Percentiles rank a stretch among this genome's conserved stretches.
These are phyloP conservation scores for Zymoseptoria passerinii DNA, from an alignment of 2,329 filamentous ascomycete genomes.

Conservation along the genomic window DNA sequence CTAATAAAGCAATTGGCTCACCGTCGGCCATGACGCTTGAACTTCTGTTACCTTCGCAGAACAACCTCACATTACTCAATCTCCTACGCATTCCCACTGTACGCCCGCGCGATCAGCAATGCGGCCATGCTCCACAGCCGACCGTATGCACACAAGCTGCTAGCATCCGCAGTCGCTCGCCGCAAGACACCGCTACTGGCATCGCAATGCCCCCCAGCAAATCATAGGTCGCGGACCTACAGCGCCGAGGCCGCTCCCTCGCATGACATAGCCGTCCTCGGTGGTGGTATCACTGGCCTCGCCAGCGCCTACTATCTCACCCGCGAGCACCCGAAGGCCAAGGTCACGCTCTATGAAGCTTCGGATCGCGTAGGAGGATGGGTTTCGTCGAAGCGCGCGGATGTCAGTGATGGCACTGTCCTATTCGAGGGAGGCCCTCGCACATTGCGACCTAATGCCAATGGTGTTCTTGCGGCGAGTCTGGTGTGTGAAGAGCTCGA, in stretches of 20 bases:
- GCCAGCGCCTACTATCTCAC: conserved; percentile 69
- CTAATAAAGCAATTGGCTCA: no score
- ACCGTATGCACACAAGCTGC: conserved; percentile 5
- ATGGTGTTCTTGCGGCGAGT: conserved; percentile 60
- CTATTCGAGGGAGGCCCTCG: conserved; percentile 79
- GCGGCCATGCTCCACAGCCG: conserved; percentile 24
- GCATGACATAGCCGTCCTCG: conserved; percentile 57
- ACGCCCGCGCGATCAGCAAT: conserved; percentile 9
- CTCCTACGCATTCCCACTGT: not conserved
- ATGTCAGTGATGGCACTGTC: conserved; percentile 55
- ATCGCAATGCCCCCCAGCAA: conserved; percentile 1
- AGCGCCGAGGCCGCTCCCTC: conserved; percentile 11
- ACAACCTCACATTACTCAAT: not conserved
- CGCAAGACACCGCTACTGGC: not conserved
- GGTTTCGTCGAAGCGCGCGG: conserved; percentile 60
- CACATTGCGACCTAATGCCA: conserved; percentile 54
- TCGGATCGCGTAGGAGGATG: conserved; percentile 68
- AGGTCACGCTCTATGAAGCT: conserved; percentile 76
- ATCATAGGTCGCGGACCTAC: conserved; percentile 5
- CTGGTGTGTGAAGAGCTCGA: conserved; percentile 48
- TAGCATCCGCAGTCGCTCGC: not conserved
- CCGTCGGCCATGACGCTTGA: not conserved
- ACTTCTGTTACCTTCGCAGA: not conserved
- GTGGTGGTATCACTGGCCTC: conserved; percentile 76
- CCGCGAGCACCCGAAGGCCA: conserved; percentile 56